A percentile compares a stretch with the other conserved stretches of the same genome.
Evolutionary conservation across 1,284 basidiomycete genomes (phyloP).

Genomic region (Athelia psychrophila): DNA sequence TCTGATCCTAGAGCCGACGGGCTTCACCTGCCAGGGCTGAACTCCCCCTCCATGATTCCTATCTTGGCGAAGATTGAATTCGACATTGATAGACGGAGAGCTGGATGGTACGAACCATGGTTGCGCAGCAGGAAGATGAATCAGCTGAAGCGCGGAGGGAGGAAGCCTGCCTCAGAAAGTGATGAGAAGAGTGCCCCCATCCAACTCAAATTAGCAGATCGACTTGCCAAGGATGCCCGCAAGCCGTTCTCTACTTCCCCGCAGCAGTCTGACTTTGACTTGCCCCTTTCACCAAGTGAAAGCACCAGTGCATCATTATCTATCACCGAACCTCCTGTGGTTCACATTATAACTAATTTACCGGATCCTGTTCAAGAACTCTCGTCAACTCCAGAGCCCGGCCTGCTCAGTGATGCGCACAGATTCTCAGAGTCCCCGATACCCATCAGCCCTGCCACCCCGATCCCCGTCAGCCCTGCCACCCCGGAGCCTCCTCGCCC

Average conservation of each 20-base stretch:
- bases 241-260: neutral
- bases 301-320: too few relatives aligned
- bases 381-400: too few relatives aligned
- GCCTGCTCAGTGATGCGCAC: too few relatives aligned
- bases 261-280: conserved; percentile 16
- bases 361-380: too few relatives aligned
- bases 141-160: conserved; percentile 49
- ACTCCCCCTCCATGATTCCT: conserved; percentile 63
- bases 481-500: too few relatives aligned
- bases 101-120: conserved; percentile 84
- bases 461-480: too few relatives aligned
- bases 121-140: conserved; percentile 57
- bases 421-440: too few relatives aligned
- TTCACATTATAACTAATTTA: too few relatives aligned
- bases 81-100: conserved; percentile 73
- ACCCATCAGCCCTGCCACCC: too few relatives aligned
- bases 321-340: too few relatives aligned
- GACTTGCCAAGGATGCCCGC: conserved; percentile 2
- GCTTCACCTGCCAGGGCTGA: conserved; percentile 63
- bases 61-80: conserved; percentile 88
- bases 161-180: conserved; percentile 21
- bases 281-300: too few relatives aligned
- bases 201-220: neutral
- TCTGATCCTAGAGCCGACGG: conserved; percentile 37
- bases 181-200: conserved; percentile 12